phyloP scores from a whole-genome alignment of 2,329 filamentous ascomycete species.

The Aspergillus piperis region DNA sequence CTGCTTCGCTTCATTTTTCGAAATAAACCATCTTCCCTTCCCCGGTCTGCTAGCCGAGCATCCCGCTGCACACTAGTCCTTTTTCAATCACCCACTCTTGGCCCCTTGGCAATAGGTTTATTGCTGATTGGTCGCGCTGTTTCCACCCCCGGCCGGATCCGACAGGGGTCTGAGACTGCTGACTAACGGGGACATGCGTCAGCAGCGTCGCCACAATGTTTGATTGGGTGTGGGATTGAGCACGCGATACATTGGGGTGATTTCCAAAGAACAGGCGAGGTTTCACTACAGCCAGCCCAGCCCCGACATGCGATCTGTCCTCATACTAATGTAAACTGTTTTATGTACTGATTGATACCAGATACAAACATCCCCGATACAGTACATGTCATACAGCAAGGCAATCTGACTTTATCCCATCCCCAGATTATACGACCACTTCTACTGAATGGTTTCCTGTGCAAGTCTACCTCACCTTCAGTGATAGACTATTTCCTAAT shows the following conservation, averaged over 20 bases:
- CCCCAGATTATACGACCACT: too few relatives aligned
- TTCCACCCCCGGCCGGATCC: constrained; percentile 13
- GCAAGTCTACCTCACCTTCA: too few relatives aligned
- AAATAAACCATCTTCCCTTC: background rate
- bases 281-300: too few relatives aligned
- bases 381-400: too few relatives aligned
- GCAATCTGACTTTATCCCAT: too few relatives aligned
- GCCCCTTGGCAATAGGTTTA: constrained; percentile 6
- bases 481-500: too few relatives aligned
- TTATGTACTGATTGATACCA: too few relatives aligned
- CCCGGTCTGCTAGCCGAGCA: background rate
- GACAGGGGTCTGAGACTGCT: constrained; percentile 4
- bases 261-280: too few relatives aligned
- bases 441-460: too few relatives aligned
- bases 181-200: constrained; percentile 6
- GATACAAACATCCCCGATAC: too few relatives aligned
- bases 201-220: constrained; percentile 6
- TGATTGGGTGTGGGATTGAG: constrained; percentile 1
- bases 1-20: background rate
- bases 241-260: background rate
- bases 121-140: constrained; percentile 1
- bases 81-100: constrained; percentile 12
- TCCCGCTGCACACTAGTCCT: constrained; percentile 8
- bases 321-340: too few relatives aligned
- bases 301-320: background rate